phyloP scores from a whole-genome alignment of 2,329 filamentous ascomycete species.

The Microthyrium microscopicum region DNA sequence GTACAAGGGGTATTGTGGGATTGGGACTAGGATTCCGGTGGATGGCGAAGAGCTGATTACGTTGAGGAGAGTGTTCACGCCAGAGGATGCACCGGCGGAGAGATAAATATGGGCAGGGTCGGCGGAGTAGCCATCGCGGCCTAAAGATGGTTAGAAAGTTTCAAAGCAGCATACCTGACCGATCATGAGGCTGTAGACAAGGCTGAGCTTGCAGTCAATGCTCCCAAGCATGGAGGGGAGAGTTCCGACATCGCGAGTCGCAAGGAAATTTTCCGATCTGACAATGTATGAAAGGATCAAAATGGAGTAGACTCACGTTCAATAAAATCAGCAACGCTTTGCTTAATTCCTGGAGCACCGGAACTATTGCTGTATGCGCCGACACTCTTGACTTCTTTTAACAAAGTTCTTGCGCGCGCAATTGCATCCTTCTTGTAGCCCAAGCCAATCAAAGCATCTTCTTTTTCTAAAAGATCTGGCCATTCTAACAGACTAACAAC shows the following conservation, averaged over 20 bases:
- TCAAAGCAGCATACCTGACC: slow-evolving; percentile 11
- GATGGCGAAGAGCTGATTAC: slow-evolving; percentile 65
- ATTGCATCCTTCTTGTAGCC: slow-evolving; percentile 86
- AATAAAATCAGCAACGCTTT: slow-evolving; percentile 85
- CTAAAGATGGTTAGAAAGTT: slow-evolving; percentile 24
- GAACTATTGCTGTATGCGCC: slow-evolving; percentile 94
- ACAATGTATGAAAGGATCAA: background rate
- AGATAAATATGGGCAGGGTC: slow-evolving; percentile 74
- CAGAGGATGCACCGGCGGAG: slow-evolving; percentile 78
- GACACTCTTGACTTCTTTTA: slow-evolving; percentile 74
- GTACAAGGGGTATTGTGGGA: slow-evolving; percentile 96
- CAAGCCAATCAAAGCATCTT: slow-evolving; percentile 61
- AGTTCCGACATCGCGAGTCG: background rate
- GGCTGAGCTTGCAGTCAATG: background rate
- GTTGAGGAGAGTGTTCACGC: slow-evolving; percentile 84
- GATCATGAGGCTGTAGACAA: slow-evolving; percentile 4
- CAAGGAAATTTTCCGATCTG: background rate
- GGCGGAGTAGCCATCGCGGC: slow-evolving; percentile 74
- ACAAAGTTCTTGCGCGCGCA: slow-evolving; percentile 61
- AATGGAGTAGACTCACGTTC: slow-evolving; percentile 42
- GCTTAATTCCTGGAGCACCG: slow-evolving; percentile 69
- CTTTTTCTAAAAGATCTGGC: slow-evolving; percentile 65
- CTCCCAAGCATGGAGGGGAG: too few species aligned
- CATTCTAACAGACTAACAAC: slow-evolving; percentile 88
- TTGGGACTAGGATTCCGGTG: slow-evolving; percentile 79